A percentile compares a stretch with the other conserved stretches of the same genome.
Evolutionary conservation across 2,329 filamentous ascomycete genomes (phyloP).

Genomic region (Fusarium transvaalense): DNA sequence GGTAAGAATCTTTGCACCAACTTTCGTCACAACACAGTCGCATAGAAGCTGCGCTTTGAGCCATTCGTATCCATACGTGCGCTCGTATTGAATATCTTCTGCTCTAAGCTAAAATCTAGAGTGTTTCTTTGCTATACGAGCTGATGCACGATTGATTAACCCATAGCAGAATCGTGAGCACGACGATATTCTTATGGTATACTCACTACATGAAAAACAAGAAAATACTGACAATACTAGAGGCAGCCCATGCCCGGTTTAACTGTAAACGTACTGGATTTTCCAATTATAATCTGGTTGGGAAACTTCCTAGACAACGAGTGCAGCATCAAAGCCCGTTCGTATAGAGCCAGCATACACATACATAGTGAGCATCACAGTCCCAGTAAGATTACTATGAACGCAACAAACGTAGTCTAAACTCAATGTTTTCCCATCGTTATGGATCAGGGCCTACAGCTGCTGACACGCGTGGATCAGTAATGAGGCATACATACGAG

Average conservation of each 20-base stretch:
- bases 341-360: no score
- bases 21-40: not conserved
- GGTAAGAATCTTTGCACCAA: not conserved
- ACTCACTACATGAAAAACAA: not conserved
- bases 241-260: not conserved
- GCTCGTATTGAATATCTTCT: not conserved
- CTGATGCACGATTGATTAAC: not conserved
- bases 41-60: not conserved
- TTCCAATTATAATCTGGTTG: not conserved
- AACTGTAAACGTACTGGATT: not conserved
- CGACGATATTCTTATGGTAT: no score
- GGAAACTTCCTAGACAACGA: no score
- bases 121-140: no score
- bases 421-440: no score
- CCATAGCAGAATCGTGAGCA: not conserved
- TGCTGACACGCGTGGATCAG: not conserved
- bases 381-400: not conserved
- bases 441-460: no score
- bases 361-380: not conserved
- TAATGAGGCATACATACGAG: not conserved
- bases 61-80: not conserved
- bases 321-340: not conserved
- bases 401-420: no score
- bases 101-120: not conserved
- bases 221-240: rapidly evolving